Percentiles rank a stretch among this genome's conserved stretches.
Evolutionary conservation across 2,329 filamentous ascomycete species (phyloP).

Genomic region (Malbranchea cinnamomea): DNA sequence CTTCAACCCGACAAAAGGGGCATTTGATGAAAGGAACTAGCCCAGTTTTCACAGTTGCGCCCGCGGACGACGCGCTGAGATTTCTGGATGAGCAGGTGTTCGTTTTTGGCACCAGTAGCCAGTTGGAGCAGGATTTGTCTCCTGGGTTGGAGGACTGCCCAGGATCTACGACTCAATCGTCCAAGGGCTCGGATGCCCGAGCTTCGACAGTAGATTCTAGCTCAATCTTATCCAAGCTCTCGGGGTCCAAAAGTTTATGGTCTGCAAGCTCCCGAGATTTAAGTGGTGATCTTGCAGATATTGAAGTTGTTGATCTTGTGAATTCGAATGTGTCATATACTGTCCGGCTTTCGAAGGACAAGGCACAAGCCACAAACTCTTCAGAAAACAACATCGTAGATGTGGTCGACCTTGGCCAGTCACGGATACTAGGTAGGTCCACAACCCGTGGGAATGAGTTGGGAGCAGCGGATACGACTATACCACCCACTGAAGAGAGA

Average conservation of each 20-base stretch:
- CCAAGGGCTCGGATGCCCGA: slow-evolving; percentile 6
- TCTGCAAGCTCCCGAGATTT: slow-evolving; percentile 51
- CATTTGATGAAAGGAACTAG: slow-evolving; percentile 17
- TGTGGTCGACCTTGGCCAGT: no score
- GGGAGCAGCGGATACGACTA: no score
- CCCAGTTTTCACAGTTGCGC: slow-evolving; percentile 46
- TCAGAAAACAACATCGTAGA: slow-evolving; percentile 4
- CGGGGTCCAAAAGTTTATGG: slow-evolving; percentile 44
- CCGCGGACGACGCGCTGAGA: slow-evolving; percentile 52
- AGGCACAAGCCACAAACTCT: not conserved
- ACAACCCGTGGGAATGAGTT: no score
- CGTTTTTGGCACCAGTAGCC: slow-evolving; percentile 75
- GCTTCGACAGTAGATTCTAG: slow-evolving; percentile 4
- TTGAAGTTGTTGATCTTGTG: slow-evolving; percentile 46
- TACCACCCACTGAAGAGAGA: no score
- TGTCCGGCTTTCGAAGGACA: not conserved
- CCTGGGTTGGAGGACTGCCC: slow-evolving; percentile 35
- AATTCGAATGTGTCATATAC: slow-evolving; percentile 22
- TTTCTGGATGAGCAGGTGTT: slow-evolving; percentile 58
- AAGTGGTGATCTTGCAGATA: slow-evolving; percentile 48
- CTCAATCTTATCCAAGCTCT: slow-evolving; percentile 12
- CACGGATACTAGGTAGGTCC: no score
- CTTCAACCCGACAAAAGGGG: slow-evolving; percentile 10
- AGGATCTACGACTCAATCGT: not conserved
- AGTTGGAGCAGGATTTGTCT: slow-evolving; percentile 59